phyloP scores from a whole-genome alignment of 2,329 filamentous ascomycete species.

The Setomelanomma holmii region DNA sequence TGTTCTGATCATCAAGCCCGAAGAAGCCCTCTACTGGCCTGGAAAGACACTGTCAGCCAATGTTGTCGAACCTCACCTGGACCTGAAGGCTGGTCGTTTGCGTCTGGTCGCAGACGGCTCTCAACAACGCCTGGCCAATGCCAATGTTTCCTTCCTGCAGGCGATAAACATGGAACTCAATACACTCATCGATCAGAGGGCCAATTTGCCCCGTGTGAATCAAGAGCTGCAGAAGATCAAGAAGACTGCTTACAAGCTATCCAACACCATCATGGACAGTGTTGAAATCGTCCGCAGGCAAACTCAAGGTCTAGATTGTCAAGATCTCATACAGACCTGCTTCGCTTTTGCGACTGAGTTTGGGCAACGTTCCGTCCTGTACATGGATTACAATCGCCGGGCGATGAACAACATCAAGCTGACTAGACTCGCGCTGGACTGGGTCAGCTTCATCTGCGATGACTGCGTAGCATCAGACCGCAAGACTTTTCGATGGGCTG shows the following conservation, averaged over 20 bases:
- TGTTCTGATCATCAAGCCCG: conserved; percentile 82
- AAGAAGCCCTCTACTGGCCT: conserved; percentile 80
- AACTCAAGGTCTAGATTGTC: conserved; percentile 82
- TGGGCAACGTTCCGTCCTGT: conserved; percentile 89
- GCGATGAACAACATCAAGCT: conserved; percentile 98
- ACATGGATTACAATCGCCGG: conserved; percentile 93
- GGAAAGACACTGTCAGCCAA: conserved; percentile 75
- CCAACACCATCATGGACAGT: conserved; percentile 98
- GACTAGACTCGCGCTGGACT: conserved; percentile 90
- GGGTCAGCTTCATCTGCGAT: conserved; percentile 97
- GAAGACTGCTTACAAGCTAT: conserved; percentile 93
- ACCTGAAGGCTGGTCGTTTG: conserved; percentile 85
- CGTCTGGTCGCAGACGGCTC: conserved; percentile 89
- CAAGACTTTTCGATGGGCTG: conserved; percentile 97
- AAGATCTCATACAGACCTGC: conserved; percentile 96
- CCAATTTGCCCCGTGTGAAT: conserved; percentile 92
- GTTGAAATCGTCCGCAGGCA: conserved; percentile 92
- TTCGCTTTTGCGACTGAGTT: conserved; percentile 99
- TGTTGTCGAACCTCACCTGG: conserved; percentile 78
- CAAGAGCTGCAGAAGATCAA: conserved; percentile 90
- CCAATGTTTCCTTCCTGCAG: conserved; percentile 78
- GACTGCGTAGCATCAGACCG: conserved; percentile 93
- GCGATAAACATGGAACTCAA: conserved; percentile 85
- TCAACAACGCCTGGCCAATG: conserved; percentile 76
- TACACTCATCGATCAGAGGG: conserved; percentile 88